Base-by-base conservation (phyloP, 2,329 filamentous ascomycete species). In the Colletotrichum eremochloae region DNA sequence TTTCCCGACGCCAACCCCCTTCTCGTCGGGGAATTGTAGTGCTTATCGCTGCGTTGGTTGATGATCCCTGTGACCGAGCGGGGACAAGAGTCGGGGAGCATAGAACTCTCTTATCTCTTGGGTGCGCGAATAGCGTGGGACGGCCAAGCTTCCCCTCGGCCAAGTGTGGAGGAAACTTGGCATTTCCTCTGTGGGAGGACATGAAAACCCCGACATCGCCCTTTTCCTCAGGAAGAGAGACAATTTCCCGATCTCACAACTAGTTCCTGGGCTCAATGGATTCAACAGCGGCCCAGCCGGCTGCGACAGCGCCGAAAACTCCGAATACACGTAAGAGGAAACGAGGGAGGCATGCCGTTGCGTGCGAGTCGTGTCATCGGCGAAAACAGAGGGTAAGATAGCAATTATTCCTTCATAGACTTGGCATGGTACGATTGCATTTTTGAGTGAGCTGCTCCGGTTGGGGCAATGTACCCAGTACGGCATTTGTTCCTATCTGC, bases 311-410 rank as follows among this genome's bases (percentile, higher is more conserved):
- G 11, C 15, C 55, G 60, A 69, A 72, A 64, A 61, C 46, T 42
- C 66, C 69, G 60, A 64, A 36, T 42, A 14, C 48, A 44, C 65
- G 60, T 6, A 72, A 72, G 38, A 72, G 69, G 46, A 72, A 72
- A 48, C 66, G 66, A 46, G 66, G 69, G 18, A 63, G 69, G 55
- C 69, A 72, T 46, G 69, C 69, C 6, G 69, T 72, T 40, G 69
- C 69, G 33, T 72, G 69, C 66, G 66, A 72, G 66, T 72, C 69
- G 69, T 72, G 69, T 42, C 69, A 72, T 69, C 69, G 69, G 66
- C 69, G 69, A 61, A 72, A 72, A 36, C 69, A 72, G 5, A 69
- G 66, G 24, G 69, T 72, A 60, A 58, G 38, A 63, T 60, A 42
- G 53, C 52, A 11, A 4, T 31, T n/a, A 4, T 31, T n/a, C 46